Evolutionary conservation across 192 early-diverging fungal genomes (phyloP).

Genomic region (Gryganskiella cystojenkinii): DNA sequence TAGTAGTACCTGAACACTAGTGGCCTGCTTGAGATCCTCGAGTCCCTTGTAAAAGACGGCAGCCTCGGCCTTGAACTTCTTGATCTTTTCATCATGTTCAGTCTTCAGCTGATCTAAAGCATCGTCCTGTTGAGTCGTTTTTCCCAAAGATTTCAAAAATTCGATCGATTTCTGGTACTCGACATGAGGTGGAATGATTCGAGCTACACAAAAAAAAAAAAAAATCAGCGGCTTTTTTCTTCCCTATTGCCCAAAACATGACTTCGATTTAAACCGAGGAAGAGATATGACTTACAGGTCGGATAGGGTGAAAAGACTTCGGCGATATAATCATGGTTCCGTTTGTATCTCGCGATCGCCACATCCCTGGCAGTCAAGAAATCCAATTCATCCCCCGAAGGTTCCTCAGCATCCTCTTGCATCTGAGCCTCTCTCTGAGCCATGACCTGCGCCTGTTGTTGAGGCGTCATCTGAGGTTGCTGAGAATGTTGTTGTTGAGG

Average conservation of each 20-base stretch:
- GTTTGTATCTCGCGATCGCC: constrained; percentile 70
- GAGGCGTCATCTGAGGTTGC: constrained; percentile 36
- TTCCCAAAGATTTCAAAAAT: constrained; percentile 14
- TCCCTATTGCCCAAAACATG: constrained; percentile 21
- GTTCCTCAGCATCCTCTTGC: constrained; percentile 66
- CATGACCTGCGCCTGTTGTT: constrained; percentile 32
- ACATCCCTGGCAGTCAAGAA: constrained; percentile 66
- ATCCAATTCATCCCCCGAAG: constrained; percentile 71
- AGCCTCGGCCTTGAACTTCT: constrained; percentile 43
- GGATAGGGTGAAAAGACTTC: constrained; percentile 74
- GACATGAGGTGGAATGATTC: constrained; percentile 12
- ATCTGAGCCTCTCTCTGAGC: constrained; percentile 40
- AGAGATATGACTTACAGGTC: constrained; percentile 53
- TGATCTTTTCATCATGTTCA: constrained; percentile 56
- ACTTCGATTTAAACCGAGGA: constrained; percentile 40
- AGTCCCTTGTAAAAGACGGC: constrained; percentile 47
- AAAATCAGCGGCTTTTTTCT: background rate
- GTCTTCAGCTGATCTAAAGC: constrained; percentile 33
- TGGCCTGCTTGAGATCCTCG: constrained; percentile 53
- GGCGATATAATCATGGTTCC: constrained; percentile 72
- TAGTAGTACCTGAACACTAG: constrained; percentile 43
- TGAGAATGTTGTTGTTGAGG: constrained; percentile 28
- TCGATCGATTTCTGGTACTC: constrained; percentile 16
- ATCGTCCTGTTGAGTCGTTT: constrained; percentile 27
- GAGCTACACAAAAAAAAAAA: constrained; percentile 1